Evolutionary conservation across 1,284 basidiomycete genomes (phyloP), one percentile per base, ranked within the genome.

Genomic region (Ceratobasidium sp.): DNA sequence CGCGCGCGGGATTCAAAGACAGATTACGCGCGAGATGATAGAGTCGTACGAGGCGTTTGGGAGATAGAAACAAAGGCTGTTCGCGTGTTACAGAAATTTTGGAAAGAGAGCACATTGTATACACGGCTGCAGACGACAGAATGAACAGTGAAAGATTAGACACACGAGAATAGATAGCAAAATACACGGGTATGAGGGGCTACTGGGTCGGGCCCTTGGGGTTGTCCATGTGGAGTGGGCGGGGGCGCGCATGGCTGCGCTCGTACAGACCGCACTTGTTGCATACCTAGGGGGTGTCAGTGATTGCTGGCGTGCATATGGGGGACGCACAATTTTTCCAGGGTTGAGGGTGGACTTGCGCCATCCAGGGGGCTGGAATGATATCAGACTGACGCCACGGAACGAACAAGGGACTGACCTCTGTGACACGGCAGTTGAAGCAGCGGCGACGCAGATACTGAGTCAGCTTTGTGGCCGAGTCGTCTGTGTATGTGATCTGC

Each of bases 201-300:
- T 53, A 62, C 47, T 62, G 59, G 19, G 59, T 52, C 13, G 62
- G 53, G 27, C 62, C 62, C 29, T 67, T 67, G 39, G 62, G 53
- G 19, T 92, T 90, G 77, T 92, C 90, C 73, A 92, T 91, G 64
- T 90, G 87, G 25, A 90, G 81, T 13, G 90, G 90, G 14, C 90
- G 83, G 6, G 90, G 85, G 30, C 90, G 84, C 70, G 91, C 77
- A 73, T 92, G 90, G 13, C 90, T 92, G 75, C 90, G 88, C 78
- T 92, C 90, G 76, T 92, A 92, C 44, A 92, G 81, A 19, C 90
- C 90, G 73, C 90, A 92, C 81, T 92, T 92, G 83, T 92, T 92
- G 83, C 90, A 92, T 62, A 92, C 82, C 88, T 91, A 71, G 2
- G 46, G 39, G 41, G 52, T 29, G 29, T 33, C 52, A 47, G 67